Evolutionary conservation across 257 asterid genomes (phyloP), one percentile per base, ranked within the genome.

Genomic region (Solanum chiquidenum): DNA sequence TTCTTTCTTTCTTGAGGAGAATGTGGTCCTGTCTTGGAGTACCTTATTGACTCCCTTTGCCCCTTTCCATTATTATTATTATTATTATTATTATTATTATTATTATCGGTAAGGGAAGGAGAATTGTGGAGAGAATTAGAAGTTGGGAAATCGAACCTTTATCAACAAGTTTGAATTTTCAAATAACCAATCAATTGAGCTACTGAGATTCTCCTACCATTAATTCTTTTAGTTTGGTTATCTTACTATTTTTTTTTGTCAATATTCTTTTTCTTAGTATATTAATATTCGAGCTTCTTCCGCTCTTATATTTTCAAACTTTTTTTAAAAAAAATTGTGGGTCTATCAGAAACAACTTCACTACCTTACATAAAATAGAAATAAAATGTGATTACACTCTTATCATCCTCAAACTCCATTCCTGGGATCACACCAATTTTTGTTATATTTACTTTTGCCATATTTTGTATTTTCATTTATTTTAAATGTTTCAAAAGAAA

Each of bases 151-250:
- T 55, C 12, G 5, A 55, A 55, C 4, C n/a, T 7, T 55, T 0
- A 20, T 20, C 1, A 52, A 55, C n/a, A 55, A 55, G 25, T 55
- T 55, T 55, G 64, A 55, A 55, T 6, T 6, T 55, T 55, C 5
- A 20, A 4, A 20, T 55, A 20, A 20, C 9, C 11, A 20, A 49
- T 20, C 25, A 55, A 55, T 55, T 55, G 12, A 55, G 2, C 3
- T 55, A 0, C 0, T 55, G 64, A 55, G 10, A 55, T 55, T 55
- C 4, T 55, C n/a, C 9, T 1, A 18, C 2, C 0, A 0, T 7
- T 55, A 55, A 18, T 55, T 20, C 11, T 55, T 55, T 18, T 20
- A 7, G n/a, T 55, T 55, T 55, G 11, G 25, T 55, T 55, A 55
- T 18, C 64, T 55, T 6, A 55, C 64, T 20, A 55, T 16, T 7